A percentile compares a stretch with the other conserved stretches of the same genome.
Evolutionary conservation across 225 moss, liverwort and hornwort species (phyloP).

Genomic region (Asterella californica): DNA sequence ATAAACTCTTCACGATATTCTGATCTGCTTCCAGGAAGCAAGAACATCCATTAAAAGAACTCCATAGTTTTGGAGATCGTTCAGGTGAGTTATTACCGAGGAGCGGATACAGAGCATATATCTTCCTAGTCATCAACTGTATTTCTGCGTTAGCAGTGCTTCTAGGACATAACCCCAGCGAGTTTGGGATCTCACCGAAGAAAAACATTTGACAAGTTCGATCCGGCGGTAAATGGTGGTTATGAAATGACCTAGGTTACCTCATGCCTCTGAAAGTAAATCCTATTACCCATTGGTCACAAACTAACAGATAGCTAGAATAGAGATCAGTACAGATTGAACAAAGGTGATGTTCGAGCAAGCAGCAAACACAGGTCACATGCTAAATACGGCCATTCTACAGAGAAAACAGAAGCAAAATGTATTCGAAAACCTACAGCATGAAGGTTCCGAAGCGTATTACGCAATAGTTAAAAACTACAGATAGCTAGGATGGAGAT

Average conservation of each 20-base stretch:
- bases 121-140: too few species aligned
- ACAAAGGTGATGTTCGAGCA: background rate
- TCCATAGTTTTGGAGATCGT: background rate
- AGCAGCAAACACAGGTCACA: too few species aligned
- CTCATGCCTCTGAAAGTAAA: background rate
- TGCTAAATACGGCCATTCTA: background rate
- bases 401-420: background rate
- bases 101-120: background rate
- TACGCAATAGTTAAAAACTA: too few species aligned
- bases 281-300: background rate
- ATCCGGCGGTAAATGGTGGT: background rate
- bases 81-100: background rate
- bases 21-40: background rate
- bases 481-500: background rate
- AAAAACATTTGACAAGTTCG: background rate
- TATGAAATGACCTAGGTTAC: background rate
- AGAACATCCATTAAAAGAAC: background rate
- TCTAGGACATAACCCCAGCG: too few species aligned
- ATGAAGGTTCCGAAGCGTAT: constrained; percentile 41
- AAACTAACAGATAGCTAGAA: background rate
- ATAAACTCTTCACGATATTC: background rate
- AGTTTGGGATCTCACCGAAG: too few species aligned
- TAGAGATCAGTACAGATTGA: background rate
- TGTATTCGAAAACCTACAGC: constrained; percentile 31
- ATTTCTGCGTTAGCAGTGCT: too few species aligned